Evolutionary conservation across 116 monocot genomes (phyloP), one percentile per base, ranked within the genome.

Genomic region (Papilionanthe hybrid): DNA sequence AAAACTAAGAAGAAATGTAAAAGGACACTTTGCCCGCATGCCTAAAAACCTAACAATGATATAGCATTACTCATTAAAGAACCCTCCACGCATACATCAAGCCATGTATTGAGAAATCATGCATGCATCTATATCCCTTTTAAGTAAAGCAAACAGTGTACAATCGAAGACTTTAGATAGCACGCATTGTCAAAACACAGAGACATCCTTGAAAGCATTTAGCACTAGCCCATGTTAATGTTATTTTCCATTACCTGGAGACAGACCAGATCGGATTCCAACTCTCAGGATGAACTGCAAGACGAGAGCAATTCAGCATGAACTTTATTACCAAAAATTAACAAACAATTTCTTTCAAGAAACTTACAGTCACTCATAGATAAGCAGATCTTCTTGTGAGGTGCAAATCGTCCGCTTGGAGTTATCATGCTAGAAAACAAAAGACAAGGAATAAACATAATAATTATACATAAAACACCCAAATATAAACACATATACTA

Each of bases 221-320:
- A 30, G 30, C 30, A 58, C 23, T 55, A 79, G 18, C 49, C 11
- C 27, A 72, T 56, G 27, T 9, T n/a, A 9, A 60, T 44, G 71
- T 20, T 81, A 75, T 58, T 49, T 79, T 37, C 17, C 67, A 85
- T 75, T 79, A 99, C 99, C 99, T 99, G 84, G 99, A 90, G 13
- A 92, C 93, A 56, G 99, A 99, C 99, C 99, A 99, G 32, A 99
- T 95, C 69, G 99, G 99, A 88, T 99, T 99, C 99, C 99, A 99
- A 29, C 93, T 84, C 85, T 99, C 99, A 55, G 99, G 99, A 83
- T 99, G 99, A 89, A 99, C 99, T 99, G 90, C 73, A 86, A 86
- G 45, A 86, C 57, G 74, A 78, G 18, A 76, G 63, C n/a, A 75
- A 72, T 25, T 56, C 66, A 82, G 41, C 75, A 55, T 56, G 19